These are phyloP conservation scores for Dendrocalamus latiflorus DNA, from an alignment of 202 grass and related monocot genomes.

Conservation along the genomic window DNA sequence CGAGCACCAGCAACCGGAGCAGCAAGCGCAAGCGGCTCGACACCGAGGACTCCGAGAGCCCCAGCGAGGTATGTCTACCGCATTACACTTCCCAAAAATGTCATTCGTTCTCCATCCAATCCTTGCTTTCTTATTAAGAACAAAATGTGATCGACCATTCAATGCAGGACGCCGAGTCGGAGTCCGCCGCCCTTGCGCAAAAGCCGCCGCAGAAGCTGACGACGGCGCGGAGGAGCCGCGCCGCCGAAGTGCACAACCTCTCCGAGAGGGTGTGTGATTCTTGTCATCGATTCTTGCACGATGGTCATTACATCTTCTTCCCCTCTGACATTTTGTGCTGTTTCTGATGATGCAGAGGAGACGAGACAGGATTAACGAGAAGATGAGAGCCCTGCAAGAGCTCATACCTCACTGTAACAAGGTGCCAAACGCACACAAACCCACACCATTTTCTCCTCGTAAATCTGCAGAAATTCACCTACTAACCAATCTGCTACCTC, in stretches of 20 bases:
- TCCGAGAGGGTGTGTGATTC: constrained; percentile 67
- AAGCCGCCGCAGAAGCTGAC: constrained; percentile 43
- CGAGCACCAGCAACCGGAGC: constrained; percentile 50
- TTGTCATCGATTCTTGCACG: not conserved
- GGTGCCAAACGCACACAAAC: constrained; percentile 20
- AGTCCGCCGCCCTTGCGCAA: constrained; percentile 43
- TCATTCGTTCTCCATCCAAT: not conserved
- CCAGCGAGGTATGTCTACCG: constrained; percentile 38
- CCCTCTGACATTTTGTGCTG: not conserved
- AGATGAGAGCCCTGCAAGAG: constrained; percentile 94
- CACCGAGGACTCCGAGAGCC: constrained; percentile 58
- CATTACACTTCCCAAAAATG: not conserved
- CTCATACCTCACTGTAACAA: constrained; percentile 99
- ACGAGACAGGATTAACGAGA: constrained; percentile 97
- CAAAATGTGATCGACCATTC: not conserved
- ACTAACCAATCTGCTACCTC: not conserved
- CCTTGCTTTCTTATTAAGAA: not conserved
- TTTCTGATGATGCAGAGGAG: constrained; percentile 56
- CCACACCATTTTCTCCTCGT: too few species aligned
- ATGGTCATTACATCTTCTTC: too few species aligned
- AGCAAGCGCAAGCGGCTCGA: constrained; percentile 80
- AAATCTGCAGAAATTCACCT: not conserved
- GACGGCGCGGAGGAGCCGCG: constrained; percentile 65
- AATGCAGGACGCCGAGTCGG: constrained; percentile 60
- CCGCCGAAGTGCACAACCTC: constrained; percentile 95